Evolutionary conservation across 257 asterid genomes (phyloP).

Genomic region (Fraxinus quadrangulata): DNA sequence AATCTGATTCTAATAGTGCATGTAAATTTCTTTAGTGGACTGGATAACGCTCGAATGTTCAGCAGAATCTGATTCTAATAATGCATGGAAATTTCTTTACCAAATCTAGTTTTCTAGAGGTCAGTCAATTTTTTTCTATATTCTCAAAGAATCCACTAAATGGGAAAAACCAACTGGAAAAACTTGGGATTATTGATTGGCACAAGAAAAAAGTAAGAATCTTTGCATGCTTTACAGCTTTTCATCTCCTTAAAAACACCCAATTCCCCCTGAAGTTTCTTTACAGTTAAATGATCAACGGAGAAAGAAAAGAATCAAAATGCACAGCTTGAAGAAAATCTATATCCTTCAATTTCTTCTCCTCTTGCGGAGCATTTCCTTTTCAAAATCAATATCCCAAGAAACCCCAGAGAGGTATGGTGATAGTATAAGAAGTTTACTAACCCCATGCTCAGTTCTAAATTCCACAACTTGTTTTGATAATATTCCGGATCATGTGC

Average conservation of each 20-base stretch:
- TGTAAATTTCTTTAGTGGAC: neutral
- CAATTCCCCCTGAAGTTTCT: neutral
- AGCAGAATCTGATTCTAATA: neutral
- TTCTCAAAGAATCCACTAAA: conserved; percentile 17
- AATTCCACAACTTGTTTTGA: conserved; percentile 47
- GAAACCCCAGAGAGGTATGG: conserved; percentile 27
- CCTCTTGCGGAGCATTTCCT: conserved; percentile 17
- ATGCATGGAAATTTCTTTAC: neutral
- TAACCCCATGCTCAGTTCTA: conserved; percentile 29
- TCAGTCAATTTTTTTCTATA: neutral
- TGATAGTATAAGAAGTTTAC: conserved; percentile 36
- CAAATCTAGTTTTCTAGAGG: neutral
- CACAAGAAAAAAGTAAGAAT: conserved; percentile 31
- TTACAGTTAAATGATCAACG: conserved; percentile 15
- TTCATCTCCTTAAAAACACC: conserved; percentile 14
- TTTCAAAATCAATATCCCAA: conserved; percentile 31
- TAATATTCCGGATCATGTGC: conserved; percentile 60
- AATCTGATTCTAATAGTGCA: neutral
- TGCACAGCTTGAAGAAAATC: conserved; percentile 44
- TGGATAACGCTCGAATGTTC: neutral
- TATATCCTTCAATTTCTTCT: conserved; percentile 33
- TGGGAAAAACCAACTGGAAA: conserved; percentile 21
- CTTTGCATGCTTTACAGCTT: conserved; percentile 20
- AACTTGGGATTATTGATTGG: neutral
- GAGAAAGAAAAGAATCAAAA: conserved; percentile 1